A percentile compares a stretch with the other conserved stretches of the same genome.
phyloP scores from a whole-genome alignment of 192 early-diverging fungal species.

The Jimgerdemannia lactiflua region DNA sequence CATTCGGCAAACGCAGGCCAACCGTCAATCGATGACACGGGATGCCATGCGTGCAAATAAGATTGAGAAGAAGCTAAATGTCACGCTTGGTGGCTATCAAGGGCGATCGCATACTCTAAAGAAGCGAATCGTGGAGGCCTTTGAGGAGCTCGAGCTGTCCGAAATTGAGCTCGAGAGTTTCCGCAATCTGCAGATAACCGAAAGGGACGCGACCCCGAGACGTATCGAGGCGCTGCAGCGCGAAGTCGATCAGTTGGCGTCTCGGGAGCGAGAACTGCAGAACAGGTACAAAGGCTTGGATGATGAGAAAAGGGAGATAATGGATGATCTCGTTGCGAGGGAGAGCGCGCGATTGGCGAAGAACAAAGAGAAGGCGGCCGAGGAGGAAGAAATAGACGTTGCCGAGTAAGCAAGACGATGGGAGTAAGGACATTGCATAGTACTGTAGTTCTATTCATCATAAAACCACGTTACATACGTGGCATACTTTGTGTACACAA shows the following conservation, averaged over 20 bases:
- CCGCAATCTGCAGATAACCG: conserved; percentile 49
- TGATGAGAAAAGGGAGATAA: conserved; percentile 44
- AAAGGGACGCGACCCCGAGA: conserved; percentile 56
- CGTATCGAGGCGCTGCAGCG: conserved; percentile 54
- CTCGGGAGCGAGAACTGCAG: conserved; percentile 61
- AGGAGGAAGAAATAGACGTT: too few species aligned
- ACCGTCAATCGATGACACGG: conserved; percentile 67
- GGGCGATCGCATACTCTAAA: conserved; percentile 58
- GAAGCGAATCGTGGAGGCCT: conserved; percentile 56
- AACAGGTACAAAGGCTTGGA: conserved; percentile 57
- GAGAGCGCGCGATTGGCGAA: too few species aligned
- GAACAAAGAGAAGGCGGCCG: too few species aligned
- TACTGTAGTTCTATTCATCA: too few species aligned
- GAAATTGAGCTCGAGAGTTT: conserved; percentile 63
- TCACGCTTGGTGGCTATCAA: conserved; percentile 85
- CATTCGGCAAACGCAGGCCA: conserved; percentile 37
- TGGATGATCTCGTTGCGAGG: conserved; percentile 8
- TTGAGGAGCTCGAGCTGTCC: conserved; percentile 56
- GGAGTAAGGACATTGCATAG: too few species aligned
- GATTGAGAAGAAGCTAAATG: conserved; percentile 77
- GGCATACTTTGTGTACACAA: too few species aligned
- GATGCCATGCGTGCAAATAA: conserved; percentile 78
- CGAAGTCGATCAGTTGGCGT: conserved; percentile 46
- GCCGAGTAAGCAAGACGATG: too few species aligned
- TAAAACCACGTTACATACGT: too few species aligned